Evolutionary conservation across 2,329 filamentous ascomycete genomes (phyloP).

Genomic region (Pseudonectria buxi): DNA sequence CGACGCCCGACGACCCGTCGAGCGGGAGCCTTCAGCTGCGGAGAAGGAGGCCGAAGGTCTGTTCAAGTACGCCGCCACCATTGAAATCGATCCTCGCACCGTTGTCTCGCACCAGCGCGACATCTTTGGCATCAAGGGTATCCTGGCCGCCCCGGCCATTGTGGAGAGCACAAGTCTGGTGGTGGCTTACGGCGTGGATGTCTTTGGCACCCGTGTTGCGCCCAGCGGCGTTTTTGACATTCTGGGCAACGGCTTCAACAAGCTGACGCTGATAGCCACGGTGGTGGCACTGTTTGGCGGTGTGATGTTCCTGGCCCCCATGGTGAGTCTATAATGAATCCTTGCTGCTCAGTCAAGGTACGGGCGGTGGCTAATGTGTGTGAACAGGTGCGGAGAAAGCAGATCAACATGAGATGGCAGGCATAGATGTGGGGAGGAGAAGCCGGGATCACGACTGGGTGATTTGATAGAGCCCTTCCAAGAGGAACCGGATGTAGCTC

Average conservation of each 20-base stretch:
- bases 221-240: slow-evolving; percentile 90
- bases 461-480: slow-evolving; percentile 10
- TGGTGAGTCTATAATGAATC: slow-evolving; percentile 78
- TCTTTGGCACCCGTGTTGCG: slow-evolving; percentile 81
- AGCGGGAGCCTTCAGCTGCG: slow-evolving; percentile 69
- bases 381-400: slow-evolving; percentile 52
- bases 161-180: slow-evolving; percentile 90
- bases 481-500: not conserved
- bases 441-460: slow-evolving; percentile 10
- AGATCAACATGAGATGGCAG: slow-evolving; percentile 60
- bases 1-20: slow-evolving; percentile 80
- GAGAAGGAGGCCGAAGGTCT: slow-evolving; percentile 79
- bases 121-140: slow-evolving; percentile 64
- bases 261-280: slow-evolving; percentile 74
- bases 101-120: slow-evolving; percentile 77
- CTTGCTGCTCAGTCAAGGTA: too few species aligned
- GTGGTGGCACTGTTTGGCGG: slow-evolving; percentile 73
- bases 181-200: slow-evolving; percentile 79
- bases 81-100: slow-evolving; percentile 79
- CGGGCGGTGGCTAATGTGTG: slow-evolving; percentile 28
- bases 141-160: slow-evolving; percentile 69
- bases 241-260: slow-evolving; percentile 88
- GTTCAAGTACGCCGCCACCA: slow-evolving; percentile 63
- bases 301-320: slow-evolving; percentile 71
- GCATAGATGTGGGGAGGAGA: slow-evolving; percentile 24